phyloP scores from a whole-genome alignment of 345 rosid species.

The Acer negundo region DNA sequence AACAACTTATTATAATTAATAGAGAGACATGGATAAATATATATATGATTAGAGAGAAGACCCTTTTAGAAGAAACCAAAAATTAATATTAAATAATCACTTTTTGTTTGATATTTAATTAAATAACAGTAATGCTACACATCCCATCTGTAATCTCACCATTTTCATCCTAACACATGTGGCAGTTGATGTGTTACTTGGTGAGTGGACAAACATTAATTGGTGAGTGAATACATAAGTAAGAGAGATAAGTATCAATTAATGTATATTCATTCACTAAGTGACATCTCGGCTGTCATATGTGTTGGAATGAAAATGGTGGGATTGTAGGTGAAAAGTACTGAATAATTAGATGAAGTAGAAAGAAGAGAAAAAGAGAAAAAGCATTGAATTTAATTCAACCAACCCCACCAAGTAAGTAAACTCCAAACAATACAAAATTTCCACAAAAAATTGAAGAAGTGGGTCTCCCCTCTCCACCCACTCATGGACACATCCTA shows the following conservation, averaged over 20 bases:
- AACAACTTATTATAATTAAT: not conserved
- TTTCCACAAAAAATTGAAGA: not conserved
- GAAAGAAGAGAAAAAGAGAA: not conserved
- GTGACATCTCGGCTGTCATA: no score
- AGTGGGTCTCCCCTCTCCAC: not conserved
- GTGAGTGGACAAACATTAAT: no score
- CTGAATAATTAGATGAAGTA: not conserved
- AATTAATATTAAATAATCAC: not conserved
- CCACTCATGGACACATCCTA: slow-evolving; percentile 8
- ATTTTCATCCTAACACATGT: no score
- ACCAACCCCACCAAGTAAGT: slow-evolving; percentile 3
- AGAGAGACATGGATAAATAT: slow-evolving; percentile 3
- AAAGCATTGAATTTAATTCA: not conserved
- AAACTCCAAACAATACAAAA: slow-evolving; percentile 16
- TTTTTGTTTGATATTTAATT: not conserved
- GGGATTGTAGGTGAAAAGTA: no score
- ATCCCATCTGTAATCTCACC: no score
- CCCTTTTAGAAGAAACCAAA: not conserved
- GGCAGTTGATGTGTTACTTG: no score
- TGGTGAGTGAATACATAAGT: no score
- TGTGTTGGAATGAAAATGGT: no score
- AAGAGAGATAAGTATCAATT: no score
- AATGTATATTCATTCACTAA: no score
- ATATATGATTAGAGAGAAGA: slow-evolving; percentile 14
- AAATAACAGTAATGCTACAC: no score